Percentiles rank a stretch among this genome's conserved stretches.
These are phyloP conservation scores for Tausonia pullulans DNA, from an alignment of 1,284 basidiomycete species.

Conservation along the genomic window DNA sequence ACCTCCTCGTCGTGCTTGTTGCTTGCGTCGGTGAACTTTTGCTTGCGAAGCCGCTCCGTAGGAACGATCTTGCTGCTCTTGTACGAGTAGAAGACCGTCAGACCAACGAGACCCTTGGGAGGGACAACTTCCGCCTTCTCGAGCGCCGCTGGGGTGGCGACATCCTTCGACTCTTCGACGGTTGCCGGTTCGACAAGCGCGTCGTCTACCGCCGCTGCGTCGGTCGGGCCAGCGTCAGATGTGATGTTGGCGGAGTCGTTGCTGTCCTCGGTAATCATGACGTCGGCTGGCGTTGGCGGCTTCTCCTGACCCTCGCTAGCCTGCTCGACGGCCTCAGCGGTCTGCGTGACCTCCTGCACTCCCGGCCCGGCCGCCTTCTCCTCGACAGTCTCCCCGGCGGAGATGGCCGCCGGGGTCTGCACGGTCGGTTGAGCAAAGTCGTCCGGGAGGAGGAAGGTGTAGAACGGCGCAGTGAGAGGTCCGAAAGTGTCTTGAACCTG, in stretches of 20 bases:
- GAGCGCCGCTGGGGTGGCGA: too few species aligned
- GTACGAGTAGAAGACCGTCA: constrained; percentile 36
- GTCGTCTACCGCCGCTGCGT: too few species aligned
- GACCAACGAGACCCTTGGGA: constrained; percentile 1
- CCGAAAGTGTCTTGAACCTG: constrained; percentile 46
- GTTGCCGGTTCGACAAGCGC: too few species aligned
- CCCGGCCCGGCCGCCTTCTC: not conserved
- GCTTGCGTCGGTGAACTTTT: constrained; percentile 38
- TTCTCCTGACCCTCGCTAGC: not conserved
- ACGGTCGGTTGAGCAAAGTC: constrained; percentile 17
- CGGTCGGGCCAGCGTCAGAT: too few species aligned
- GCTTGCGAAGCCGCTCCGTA: not conserved
- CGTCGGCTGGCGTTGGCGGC: not conserved
- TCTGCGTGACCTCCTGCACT: not conserved
- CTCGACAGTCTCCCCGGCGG: not conserved
- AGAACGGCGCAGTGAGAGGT: constrained; percentile 42
- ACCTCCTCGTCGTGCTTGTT: constrained; percentile 47
- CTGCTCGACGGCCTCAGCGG: not conserved
- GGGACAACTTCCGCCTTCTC: not conserved
- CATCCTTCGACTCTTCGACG: too few species aligned
- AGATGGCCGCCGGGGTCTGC: not conserved
- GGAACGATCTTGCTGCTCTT: constrained; percentile 5
- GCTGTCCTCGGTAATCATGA: not conserved
- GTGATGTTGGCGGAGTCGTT: too few species aligned
- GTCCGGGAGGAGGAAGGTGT: constrained; percentile 34